A percentile compares a stretch with the other conserved stretches of the same genome.
These are phyloP conservation scores for Chondrus crispus DNA, from an alignment of 23 red algal genomes.

Conservation along the genomic window DNA sequence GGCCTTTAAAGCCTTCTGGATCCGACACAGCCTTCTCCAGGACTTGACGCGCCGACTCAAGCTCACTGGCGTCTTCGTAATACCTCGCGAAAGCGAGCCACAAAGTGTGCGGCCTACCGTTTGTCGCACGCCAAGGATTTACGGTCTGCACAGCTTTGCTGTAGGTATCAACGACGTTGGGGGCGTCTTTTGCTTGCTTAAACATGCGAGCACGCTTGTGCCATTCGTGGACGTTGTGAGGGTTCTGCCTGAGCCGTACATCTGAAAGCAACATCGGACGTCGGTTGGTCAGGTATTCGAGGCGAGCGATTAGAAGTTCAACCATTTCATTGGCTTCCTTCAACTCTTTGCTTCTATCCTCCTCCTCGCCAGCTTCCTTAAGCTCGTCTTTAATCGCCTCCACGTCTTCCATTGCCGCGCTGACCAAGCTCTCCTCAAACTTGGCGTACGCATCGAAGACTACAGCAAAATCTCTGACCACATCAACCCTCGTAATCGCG, in stretches of 20 bases:
- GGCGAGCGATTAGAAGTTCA: constrained; percentile 26
- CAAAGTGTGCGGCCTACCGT: constrained; percentile 66
- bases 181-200: constrained; percentile 53
- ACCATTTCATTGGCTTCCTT: constrained; percentile 11
- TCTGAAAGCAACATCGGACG: constrained; percentile 60
- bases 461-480: constrained; percentile 84
- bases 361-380: not conserved
- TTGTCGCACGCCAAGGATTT: constrained; percentile 46
- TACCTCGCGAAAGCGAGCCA: constrained; percentile 85
- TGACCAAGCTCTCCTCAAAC: constrained; percentile 63
- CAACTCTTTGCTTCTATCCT: no score
- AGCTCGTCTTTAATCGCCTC: constrained; percentile 31
- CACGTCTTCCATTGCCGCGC: constrained; percentile 48
- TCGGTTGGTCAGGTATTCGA: constrained; percentile 63
- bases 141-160: constrained; percentile 63
- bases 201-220: constrained; percentile 63
- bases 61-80: constrained; percentile 65
- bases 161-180: constrained; percentile 71
- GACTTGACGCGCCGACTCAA: constrained; percentile 68
- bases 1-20: constrained; percentile 45
- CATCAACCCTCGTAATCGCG: constrained; percentile 40
- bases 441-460: constrained; percentile 82
- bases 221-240: constrained; percentile 83
- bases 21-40: constrained; percentile 50
- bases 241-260: constrained; percentile 72